Conservation (phyloP, 495 filamentous ascomycete species). For the Daldinia concentrica region DNA sequence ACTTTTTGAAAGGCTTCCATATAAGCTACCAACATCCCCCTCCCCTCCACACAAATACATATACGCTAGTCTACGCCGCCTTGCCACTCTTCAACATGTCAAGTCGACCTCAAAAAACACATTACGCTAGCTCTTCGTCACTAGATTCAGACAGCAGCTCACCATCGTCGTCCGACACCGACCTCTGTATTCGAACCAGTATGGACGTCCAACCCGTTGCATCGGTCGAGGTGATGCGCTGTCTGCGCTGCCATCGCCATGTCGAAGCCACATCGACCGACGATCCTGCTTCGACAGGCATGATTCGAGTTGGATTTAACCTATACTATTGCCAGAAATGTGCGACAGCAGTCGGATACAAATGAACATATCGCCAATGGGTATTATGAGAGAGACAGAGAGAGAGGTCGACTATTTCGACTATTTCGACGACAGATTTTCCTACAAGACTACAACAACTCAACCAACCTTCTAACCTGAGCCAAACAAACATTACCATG, state of each 20-base stretch:
- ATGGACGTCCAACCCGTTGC: constrained; percentile 58
- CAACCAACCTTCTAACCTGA: constrained; percentile 10
- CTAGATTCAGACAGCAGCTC: constrained; percentile 50
- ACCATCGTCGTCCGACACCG: constrained; percentile 54
- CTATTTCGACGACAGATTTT: constrained; percentile 1
- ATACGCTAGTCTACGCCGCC: constrained; percentile 18
- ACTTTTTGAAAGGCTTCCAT: constrained; percentile 27
- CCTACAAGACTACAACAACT: constrained; percentile 6
- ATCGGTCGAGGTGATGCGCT: constrained; percentile 63
- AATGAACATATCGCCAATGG: constrained; percentile 55
- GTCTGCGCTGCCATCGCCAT: constrained; percentile 63
- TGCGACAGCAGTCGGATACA: constrained; percentile 75
- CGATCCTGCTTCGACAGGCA: constrained; percentile 61
- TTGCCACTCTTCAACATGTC: constrained; percentile 46
- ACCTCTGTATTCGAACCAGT: constrained; percentile 51
- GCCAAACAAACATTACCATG: constrained; percentile 13
- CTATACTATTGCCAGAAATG: constrained; percentile 83
- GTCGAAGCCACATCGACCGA: constrained; percentile 65
- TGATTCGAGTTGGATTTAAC: constrained; percentile 77
- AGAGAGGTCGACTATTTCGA: constrained; percentile 8
- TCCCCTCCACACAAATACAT: constrained; percentile 16
- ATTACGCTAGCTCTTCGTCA: constrained; percentile 53
- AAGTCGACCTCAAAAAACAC: constrained; percentile 47
- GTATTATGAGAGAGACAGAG: neutral
- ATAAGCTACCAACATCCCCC: constrained; percentile 28